Percentiles rank a stretch among this genome's conserved stretches.
phyloP scores from a whole-genome alignment of 1,284 basidiomycete genomes.

The Paramarasmius palmivorus region DNA sequence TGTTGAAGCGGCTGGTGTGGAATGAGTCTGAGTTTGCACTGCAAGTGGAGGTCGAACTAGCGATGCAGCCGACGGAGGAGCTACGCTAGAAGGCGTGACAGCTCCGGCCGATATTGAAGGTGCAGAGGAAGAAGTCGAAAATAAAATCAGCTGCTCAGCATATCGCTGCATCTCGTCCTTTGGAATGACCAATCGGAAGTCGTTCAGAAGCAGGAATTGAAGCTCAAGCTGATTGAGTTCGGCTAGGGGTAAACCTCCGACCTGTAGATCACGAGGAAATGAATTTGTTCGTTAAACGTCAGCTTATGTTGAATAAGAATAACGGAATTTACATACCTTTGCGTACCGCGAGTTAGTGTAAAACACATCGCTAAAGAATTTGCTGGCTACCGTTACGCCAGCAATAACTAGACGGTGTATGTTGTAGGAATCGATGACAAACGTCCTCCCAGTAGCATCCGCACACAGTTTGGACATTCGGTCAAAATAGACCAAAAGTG shows the following conservation, averaged over 20 bases:
- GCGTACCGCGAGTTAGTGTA: constrained; percentile 99
- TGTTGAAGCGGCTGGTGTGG: not conserved
- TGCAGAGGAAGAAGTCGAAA: constrained; percentile 46
- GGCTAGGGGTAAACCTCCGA: constrained; percentile 90
- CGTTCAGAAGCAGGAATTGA: constrained; percentile 95
- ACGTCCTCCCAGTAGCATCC: constrained; percentile 70
- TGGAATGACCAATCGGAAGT: constrained; percentile 89
- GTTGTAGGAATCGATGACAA: constrained; percentile 97
- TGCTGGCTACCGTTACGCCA: constrained; percentile 96
- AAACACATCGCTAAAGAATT: constrained; percentile 98
- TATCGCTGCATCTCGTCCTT: constrained; percentile 94
- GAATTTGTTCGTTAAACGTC: constrained; percentile 1
- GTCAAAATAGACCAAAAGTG: constrained; percentile 95
- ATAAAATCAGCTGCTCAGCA: constrained; percentile 82
- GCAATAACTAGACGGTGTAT: constrained; percentile 96
- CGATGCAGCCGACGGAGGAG: not conserved
- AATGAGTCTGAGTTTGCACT: not conserved
- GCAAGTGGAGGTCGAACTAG: not conserved
- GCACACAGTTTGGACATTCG: constrained; percentile 76
- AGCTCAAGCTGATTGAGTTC: constrained; percentile 97
- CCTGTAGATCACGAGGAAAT: constrained; percentile 44
- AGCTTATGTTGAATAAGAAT: not conserved
- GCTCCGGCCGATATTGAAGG: constrained; percentile 4
- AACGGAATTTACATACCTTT: constrained; percentile 64
- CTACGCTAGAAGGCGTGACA: constrained; percentile 23